Evolutionary conservation across 1,139 yeast species (phyloP).

Genomic region (Hyphopichia wangnamkhiaoensis): DNA sequence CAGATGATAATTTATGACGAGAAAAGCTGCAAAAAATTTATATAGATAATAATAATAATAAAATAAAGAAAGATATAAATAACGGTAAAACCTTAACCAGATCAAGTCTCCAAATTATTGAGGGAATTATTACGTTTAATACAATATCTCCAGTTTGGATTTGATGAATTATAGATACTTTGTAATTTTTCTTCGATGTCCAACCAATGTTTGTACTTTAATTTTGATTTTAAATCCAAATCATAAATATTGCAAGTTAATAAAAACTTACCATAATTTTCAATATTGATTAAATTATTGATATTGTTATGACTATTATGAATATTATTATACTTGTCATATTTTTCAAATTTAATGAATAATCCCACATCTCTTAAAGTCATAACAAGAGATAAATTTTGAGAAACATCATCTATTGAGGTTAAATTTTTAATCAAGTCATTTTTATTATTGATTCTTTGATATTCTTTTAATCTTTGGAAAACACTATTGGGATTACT

Average conservation of each 20-base stretch:
- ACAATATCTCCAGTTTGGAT: slow-evolving; percentile 42
- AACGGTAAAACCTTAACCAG: no score
- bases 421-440: slow-evolving; percentile 38
- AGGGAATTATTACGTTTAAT: slow-evolving; percentile 5
- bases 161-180: slow-evolving; percentile 35
- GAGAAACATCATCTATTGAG: slow-evolving; percentile 43
- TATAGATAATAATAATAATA: no score
- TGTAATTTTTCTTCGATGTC: slow-evolving; percentile 37
- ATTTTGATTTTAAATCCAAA: slow-evolving; percentile 43
- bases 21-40: neutral
- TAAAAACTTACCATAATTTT: slow-evolving; percentile 28
- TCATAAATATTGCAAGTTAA: slow-evolving; percentile 45
- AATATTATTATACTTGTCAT: slow-evolving; percentile 26
- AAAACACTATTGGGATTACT: slow-evolving; percentile 36
- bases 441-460: slow-evolving; percentile 34
- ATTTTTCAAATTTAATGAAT: slow-evolving; percentile 43
- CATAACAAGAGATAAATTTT: slow-evolving; percentile 49
- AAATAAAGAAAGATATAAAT: neutral
- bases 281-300: slow-evolving; percentile 30
- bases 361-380: slow-evolving; percentile 58
- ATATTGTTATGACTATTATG: slow-evolving; percentile 39
- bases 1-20: neutral
- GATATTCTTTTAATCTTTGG: slow-evolving; percentile 38
- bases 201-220: slow-evolving; percentile 46
- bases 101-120: slow-evolving; percentile 5